Evolutionary conservation across 1,139 yeast species (phyloP).

Genomic region (Hemisphaericaspora lyxosophila): DNA sequence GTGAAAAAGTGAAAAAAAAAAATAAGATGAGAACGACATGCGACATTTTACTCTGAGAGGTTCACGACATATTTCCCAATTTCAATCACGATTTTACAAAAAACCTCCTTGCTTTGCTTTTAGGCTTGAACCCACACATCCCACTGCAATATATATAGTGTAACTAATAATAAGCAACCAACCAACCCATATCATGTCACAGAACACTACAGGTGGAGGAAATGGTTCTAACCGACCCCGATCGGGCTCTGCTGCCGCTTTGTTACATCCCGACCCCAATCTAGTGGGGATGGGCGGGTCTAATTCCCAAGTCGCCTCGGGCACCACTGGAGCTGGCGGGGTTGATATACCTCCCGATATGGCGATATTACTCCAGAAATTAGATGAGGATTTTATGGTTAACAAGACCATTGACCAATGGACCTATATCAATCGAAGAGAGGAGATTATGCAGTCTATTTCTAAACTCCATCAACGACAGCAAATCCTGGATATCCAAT

Average conservation of each 20-base stretch:
- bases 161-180: too few relatives aligned
- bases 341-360: conserved; percentile 51
- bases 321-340: conserved; percentile 5
- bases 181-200: not conserved
- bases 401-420: conserved; percentile 48
- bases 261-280: conserved; percentile 10
- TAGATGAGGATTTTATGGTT: conserved; percentile 45
- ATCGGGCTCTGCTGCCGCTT: conserved; percentile 15
- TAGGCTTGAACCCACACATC: too few relatives aligned
- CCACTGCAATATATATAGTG: too few relatives aligned
- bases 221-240: conserved; percentile 7
- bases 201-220: not conserved
- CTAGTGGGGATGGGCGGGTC: conserved; percentile 6
- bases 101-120: too few relatives aligned
- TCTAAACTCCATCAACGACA: conserved; percentile 37
- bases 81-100: too few relatives aligned
- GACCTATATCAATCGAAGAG: conserved; percentile 49
- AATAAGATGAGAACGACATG: conserved; percentile 1
- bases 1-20: conserved; percentile 1
- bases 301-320: conserved; percentile 2
- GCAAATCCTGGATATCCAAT: conserved; percentile 15
- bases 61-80: conserved; percentile 1
- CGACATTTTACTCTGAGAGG: not conserved
- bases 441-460: conserved; percentile 45
- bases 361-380: conserved; percentile 42